Base-by-base conservation (phyloP, 1,284 basidiomycete genomes). In the Cutaneotrichosporon mucoides region DNA sequence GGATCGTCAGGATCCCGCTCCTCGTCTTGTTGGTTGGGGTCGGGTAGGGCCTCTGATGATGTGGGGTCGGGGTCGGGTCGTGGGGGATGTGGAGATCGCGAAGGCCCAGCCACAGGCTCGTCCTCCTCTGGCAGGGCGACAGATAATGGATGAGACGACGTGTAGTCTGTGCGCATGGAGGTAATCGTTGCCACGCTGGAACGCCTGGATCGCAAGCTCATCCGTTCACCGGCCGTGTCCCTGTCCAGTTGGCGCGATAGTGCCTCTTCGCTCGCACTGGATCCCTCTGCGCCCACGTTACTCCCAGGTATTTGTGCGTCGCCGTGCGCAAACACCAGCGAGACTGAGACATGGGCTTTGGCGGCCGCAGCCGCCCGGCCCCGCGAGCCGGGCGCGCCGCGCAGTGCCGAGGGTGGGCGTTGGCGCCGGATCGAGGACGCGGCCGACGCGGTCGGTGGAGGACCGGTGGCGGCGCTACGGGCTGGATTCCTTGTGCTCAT, bases 161-260 rank as follows among this genome's bases (percentile, higher is more conserved):
- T 15, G 37, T 51, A 57, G n/a, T 56, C 56, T 49, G 59, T 57
- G 15, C 58, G 56, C 47, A 62, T 46, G 13, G 58, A 60, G 36
- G 61, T 56, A 1, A 74, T 53, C 5, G 75, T 76, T 43, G 70
- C 72, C 9, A 55, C 66, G 38, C 67, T 69, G 9, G 66, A 67
- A 15, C 70, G 38, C 12, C 75, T 56, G 49, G 70, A 73, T n/a
- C 75, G 61, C 51, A 76, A 55, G 1, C 73, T 72, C 62, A 76
- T 73, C 40, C 67, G 64, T 38, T 67, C 63, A 13, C 75, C 75
- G 5, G 72, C 72, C 13, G 64, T 56, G 64, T 73, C 71, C 11
- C 68, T 66, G 61, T 76, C 73, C 5, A 76, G 67, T 57, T 75
- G 73, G 11, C 68, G 64, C 2, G 67, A 64, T 1, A 76, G 62